A percentile compares a stretch with the other conserved stretches of the same genome.
These are phyloP conservation scores for Neofusicoccum cordaticola DNA, from an alignment of 2,329 filamentous ascomycete species.

Conservation along the genomic window DNA sequence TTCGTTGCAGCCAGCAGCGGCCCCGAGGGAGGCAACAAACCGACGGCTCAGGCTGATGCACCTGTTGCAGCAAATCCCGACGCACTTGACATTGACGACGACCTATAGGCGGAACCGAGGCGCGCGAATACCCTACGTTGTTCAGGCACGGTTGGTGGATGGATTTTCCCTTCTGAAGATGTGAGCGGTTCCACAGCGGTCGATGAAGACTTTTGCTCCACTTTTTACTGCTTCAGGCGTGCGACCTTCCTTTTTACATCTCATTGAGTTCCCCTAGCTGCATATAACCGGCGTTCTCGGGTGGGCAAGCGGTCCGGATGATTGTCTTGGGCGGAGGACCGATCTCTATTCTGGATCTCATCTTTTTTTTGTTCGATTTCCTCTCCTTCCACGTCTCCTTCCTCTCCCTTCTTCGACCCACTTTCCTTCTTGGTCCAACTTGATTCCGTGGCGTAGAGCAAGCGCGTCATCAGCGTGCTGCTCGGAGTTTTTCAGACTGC, in stretches of 20 bases:
- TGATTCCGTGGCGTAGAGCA: not conserved
- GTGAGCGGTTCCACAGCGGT: not conserved
- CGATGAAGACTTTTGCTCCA: not conserved
- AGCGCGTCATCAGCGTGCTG: not conserved
- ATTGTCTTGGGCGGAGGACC: constrained; percentile 4
- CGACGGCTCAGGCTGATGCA: constrained; percentile 32
- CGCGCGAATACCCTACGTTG: constrained; percentile 16
- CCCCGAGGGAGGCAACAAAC: constrained; percentile 52
- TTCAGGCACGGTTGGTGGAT: not conserved
- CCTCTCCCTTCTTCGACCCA: not conserved
- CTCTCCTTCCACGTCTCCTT: constrained; percentile 6
- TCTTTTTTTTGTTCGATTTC: not conserved
- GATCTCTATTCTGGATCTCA: constrained; percentile 11
- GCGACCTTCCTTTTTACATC: constrained; percentile 10
- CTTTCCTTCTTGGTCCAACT: not conserved
- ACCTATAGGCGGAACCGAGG: constrained; percentile 22
- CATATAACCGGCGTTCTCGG: constrained; percentile 16
- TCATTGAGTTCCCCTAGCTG: constrained; percentile 13
- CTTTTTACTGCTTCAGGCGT: constrained; percentile 8
- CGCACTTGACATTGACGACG: constrained; percentile 73
- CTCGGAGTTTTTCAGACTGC: not conserved
- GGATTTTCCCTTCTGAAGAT: constrained; percentile 5
- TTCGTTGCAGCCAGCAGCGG: constrained; percentile 86
- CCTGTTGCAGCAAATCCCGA: constrained; percentile 69
- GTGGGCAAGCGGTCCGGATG: constrained; percentile 1